Percentiles rank a stretch among this genome's conserved stretches.
These are phyloP conservation scores for Huntiella decipiens DNA, from an alignment of 2,329 filamentous ascomycete species.

Conservation along the genomic window DNA sequence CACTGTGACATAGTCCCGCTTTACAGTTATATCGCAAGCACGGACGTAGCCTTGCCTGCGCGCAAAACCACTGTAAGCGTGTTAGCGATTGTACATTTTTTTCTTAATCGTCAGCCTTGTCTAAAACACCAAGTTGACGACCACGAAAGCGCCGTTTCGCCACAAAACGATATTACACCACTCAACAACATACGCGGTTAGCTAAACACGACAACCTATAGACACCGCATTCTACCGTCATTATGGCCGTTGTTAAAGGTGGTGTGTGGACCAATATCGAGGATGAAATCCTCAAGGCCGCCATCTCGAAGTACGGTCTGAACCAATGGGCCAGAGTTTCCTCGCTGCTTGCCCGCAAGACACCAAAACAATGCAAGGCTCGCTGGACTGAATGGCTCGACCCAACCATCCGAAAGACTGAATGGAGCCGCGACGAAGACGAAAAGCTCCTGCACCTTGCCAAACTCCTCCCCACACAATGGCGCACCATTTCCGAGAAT, in stretches of 20 bases:
- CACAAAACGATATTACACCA: no score
- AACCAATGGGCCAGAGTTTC: constrained; percentile 98
- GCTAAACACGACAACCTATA: no score
- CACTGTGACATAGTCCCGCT: no score
- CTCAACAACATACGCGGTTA: no score
- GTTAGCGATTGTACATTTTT: no score
- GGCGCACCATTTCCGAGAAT: constrained; percentile 93
- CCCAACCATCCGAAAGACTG: constrained; percentile 92
- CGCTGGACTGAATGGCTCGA: constrained; percentile 98
- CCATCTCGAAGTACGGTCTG: constrained; percentile 83
- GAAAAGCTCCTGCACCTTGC: constrained; percentile 92
- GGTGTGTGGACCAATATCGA: constrained; percentile 60
- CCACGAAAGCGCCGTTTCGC: no score
- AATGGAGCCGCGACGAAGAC: constrained; percentile 97
- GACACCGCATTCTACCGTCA: neutral
- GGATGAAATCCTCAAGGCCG: constrained; percentile 95
- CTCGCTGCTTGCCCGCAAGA: constrained; percentile 89
- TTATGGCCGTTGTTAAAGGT: constrained; percentile 55
- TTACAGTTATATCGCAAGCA: no score
- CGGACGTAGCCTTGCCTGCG: no score
- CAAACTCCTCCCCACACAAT: constrained; percentile 98
- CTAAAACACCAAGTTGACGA: no score
- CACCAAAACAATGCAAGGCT: constrained; percentile 96
- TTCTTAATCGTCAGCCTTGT: no score
- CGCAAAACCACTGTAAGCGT: no score